Base-by-base conservation (phyloP, 495 filamentous ascomycete species). In the Tetracladium setigerum region DNA sequence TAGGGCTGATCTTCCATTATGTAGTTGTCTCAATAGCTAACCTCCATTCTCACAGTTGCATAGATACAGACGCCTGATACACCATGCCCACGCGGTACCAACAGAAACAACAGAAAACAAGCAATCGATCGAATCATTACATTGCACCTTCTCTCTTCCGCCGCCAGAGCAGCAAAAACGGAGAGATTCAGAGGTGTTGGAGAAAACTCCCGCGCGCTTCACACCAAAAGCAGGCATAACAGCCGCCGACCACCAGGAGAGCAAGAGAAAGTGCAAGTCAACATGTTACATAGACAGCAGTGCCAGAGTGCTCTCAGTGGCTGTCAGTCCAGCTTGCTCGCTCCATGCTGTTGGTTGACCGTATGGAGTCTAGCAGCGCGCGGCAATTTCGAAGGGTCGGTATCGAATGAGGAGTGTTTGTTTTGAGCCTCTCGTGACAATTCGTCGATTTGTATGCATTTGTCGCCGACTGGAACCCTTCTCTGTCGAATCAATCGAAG, bases 161-260 rank as follows among this genome's bases (percentile, higher is more conserved):
- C 46, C 43, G 52, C 41, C 43, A 8, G n/a, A n/a, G n/a, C n/a
- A n/a, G n/a, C n/a, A n/a, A n/a, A n/a, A n/a, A n/a, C n/a, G n/a
- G n/a, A n/a, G n/a, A n/a, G n/a, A n/a, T 32, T 13, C 31, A 36
- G 27, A 49, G 38, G 19, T 34, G 2, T 27, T 15, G 47, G 30
- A 17, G 7, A 30, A 16, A 15, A 49, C 36, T 53, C 50, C 49
- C 54, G 54, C 54, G 54, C 54, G 54, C 49, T 53, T 57, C 44
- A 13, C n/a, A 32, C 0, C 13, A 2, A 13, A 12, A 10, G 35
- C 53, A 50, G 18, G 53, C 42, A 44, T 51, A 11, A 7, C 44
- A 48, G 46, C 49, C 54, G 54, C 54, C 49, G 33, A 49, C 53
- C 45, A 52, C 54, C 15, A 30, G 13, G n/a, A 43, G n/a, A 19